Evolutionary conservation across 164 flowering plant species (phyloP).

Genomic region (Aristolochia californica): DNA sequence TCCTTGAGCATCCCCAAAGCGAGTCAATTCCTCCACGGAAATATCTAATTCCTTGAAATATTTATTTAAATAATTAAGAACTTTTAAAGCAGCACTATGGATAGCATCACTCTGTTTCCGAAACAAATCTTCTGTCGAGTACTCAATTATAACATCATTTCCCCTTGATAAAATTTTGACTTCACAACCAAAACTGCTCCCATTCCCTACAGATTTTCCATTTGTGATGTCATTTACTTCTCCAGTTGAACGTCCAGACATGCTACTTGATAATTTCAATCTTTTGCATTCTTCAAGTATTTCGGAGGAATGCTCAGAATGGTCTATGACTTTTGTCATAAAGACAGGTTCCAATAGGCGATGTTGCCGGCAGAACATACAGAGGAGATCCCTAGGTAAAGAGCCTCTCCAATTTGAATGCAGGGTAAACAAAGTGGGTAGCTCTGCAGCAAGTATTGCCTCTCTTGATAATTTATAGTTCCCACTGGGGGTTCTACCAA

Average conservation of each 20-base stretch:
- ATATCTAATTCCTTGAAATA: conserved; percentile 38
- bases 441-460: conserved; percentile 59
- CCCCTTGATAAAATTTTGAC: conserved; percentile 49
- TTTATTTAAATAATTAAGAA: conserved; percentile 52
- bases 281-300: conserved; percentile 23
- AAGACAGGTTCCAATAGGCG: conserved; percentile 30
- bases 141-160: conserved; percentile 45
- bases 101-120: conserved; percentile 65
- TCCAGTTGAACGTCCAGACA: conserved; percentile 15
- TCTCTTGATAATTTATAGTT: conserved; percentile 77
- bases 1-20: conserved; percentile 20
- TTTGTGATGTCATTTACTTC: conserved; percentile 12
- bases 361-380: conserved; percentile 72
- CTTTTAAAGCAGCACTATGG: conserved; percentile 55
- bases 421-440: too few species aligned
- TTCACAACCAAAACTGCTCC: conserved; percentile 38
- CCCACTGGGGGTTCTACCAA: conserved; percentile 62
- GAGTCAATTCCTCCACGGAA: conserved; percentile 28
- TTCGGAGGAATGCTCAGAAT: conserved; percentile 20
- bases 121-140: conserved; percentile 35
- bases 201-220: conserved; percentile 14
- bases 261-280: conserved; percentile 18
- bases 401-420: too few species aligned
- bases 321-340: background rate
- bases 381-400: conserved; percentile 72